Percentiles rank a stretch among this genome's conserved stretches.
These are phyloP conservation scores for Pestalotiopsis sp. DNA, from an alignment of 2,329 filamentous ascomycete species.

Conservation along the genomic window DNA sequence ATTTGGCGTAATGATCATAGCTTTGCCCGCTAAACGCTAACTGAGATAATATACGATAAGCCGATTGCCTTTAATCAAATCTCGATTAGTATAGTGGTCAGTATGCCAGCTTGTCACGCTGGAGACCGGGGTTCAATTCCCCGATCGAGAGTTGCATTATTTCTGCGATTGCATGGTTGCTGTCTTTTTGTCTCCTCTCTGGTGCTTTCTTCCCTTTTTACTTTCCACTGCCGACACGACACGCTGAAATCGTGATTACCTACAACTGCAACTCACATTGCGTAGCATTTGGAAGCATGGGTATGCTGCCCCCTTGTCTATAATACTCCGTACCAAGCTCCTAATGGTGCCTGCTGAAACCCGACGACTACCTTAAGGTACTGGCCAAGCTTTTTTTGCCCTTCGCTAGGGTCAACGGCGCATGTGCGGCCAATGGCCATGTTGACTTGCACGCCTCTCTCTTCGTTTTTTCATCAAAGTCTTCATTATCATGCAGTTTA, in stretches of 20 bases:
- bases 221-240: too few relatives aligned
- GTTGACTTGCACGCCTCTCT: not conserved
- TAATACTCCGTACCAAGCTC: too few relatives aligned
- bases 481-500: not conserved
- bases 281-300: not conserved
- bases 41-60: not conserved
- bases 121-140: constrained; percentile 37
- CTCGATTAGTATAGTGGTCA: constrained; percentile 33
- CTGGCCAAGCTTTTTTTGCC: not conserved
- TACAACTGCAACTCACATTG: too few relatives aligned
- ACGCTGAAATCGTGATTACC: too few relatives aligned
- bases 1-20: not conserved
- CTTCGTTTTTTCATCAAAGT: not conserved
- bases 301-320: not conserved
- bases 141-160: constrained; percentile 33
- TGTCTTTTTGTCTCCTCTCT: too few relatives aligned
- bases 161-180: too few relatives aligned
- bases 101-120: constrained; percentile 33
- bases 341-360: not conserved
- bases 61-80: constrained; percentile 1
- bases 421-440: not conserved
- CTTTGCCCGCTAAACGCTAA: not conserved
- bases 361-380: not conserved
- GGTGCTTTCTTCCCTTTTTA: too few relatives aligned
- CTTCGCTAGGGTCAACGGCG: not conserved